Percentiles rank a stretch among this genome's conserved stretches.
phyloP scores from a whole-genome alignment of 805 yeast species.

The Cephaloascus albidus region DNA sequence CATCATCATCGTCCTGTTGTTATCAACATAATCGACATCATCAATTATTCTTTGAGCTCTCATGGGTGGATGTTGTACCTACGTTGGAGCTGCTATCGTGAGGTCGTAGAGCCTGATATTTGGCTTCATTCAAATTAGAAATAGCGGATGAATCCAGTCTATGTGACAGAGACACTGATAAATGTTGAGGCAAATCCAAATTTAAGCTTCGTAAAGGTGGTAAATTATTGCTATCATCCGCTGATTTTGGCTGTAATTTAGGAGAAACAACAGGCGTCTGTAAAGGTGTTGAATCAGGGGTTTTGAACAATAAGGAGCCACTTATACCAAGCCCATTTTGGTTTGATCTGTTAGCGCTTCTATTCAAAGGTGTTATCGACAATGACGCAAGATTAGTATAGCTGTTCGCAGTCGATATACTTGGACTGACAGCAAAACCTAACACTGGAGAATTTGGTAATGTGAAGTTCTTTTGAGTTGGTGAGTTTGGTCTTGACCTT shows the following conservation, averaged over 20 bases:
- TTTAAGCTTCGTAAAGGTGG: constrained; percentile 44
- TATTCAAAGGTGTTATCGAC: neutral
- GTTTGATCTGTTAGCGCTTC: constrained; percentile 10
- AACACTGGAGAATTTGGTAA: neutral
- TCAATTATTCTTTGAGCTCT: too few species aligned
- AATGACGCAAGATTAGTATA: neutral
- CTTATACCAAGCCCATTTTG: neutral
- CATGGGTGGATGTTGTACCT: too few species aligned
- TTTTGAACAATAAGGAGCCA: constrained; percentile 6
- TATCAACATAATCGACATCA: too few species aligned
- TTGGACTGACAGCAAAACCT: neutral
- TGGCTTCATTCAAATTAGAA: too few species aligned
- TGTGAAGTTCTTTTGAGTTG: constrained; percentile 9
- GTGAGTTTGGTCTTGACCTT: constrained; percentile 43
- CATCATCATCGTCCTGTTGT: too few species aligned
- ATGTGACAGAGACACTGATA: constrained; percentile 3
- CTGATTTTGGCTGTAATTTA: constrained; percentile 3
- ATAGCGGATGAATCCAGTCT: too few species aligned
- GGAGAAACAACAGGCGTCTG: constrained; percentile 29
- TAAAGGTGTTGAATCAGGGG: constrained; percentile 21
- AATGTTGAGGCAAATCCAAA: constrained; percentile 37
- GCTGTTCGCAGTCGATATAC: neutral
- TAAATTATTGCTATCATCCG: constrained; percentile 12
- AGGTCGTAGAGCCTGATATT: too few species aligned
- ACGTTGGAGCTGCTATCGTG: too few species aligned